Base-by-base conservation (phyloP, 2,329 filamentous ascomycete genomes). In the Ampelomyces quisqualis region DNA sequence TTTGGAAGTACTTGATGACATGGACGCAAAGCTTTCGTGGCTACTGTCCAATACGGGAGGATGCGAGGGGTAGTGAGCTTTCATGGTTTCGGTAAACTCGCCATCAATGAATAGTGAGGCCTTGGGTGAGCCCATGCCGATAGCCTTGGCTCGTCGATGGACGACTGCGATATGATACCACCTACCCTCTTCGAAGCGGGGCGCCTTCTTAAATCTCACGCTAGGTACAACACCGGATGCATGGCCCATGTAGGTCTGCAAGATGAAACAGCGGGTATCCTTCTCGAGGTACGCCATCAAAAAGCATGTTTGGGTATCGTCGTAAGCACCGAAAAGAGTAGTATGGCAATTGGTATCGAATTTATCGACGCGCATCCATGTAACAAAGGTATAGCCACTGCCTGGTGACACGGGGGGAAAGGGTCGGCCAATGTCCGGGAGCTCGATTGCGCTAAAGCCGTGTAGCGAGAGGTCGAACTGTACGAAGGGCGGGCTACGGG, bases 151-250 rank as follows among this genome's bases (percentile, higher is more conserved):
- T 66, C 85, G 80, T 34, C 86, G 83, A 68, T 98, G 93, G 17
- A 93, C 88, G 47, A 98, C 73, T 29, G 85, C 88, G 57, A 98
- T 81, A 67, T 98, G 93, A 67, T 98, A 98, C 93, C 93, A 98
- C 55, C 75, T 78, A 39, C 82, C 80, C 49, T 86, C 78, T 55
- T 83, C 75, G 60, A 98, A 97, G 1, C 77, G 74, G 8, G 84
- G 80, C 2, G 86, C 86, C 66, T 93, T 95, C 65, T 93, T 95
- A 76, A 98, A 98, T 40, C 93, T 82, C 32, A 98, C 88, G 67
- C 91, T 97, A 2, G 93, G 91, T 43, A 86, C 82, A 9, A 65
- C 49, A n/a, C 62, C 62, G 19, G 62, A 46, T 37, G 82, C 77
- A 7, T 90, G 90, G 37, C 83, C 88, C 46, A 97, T 86, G 13